These are phyloP conservation scores for Xylariaceae sp. DNA, from an alignment of 2,329 filamentous ascomycete species.

Conservation along the genomic window DNA sequence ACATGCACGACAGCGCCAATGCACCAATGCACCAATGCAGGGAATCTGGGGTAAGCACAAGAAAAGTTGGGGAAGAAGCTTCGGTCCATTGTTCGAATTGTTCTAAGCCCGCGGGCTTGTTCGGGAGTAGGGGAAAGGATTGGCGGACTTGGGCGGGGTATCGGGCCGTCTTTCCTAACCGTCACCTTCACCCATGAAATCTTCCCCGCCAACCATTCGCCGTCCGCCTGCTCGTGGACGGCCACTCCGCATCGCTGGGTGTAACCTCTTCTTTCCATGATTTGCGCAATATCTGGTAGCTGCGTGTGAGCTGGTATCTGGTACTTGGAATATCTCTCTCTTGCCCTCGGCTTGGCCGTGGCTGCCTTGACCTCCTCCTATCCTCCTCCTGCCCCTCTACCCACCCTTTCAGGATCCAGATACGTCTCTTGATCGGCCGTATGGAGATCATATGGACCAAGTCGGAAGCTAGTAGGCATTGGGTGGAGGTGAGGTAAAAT, in stretches of 20 bases:
- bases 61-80: slow-evolving; percentile 15
- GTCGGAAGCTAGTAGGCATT: slow-evolving; percentile 2
- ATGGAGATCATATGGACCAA: not conserved
- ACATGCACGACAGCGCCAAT: not conserved
- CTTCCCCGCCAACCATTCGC: slow-evolving; percentile 27
- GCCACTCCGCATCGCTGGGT: slow-evolving; percentile 7
- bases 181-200: slow-evolving; percentile 24
- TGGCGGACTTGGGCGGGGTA: slow-evolving; percentile 17
- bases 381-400: not conserved
- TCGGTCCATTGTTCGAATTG: slow-evolving; percentile 1
- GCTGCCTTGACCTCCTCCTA: slow-evolving; percentile 11
- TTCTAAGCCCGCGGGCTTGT: slow-evolving; percentile 6
- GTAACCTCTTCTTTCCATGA: too few species aligned
- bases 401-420: not conserved
- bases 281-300: too few species aligned
- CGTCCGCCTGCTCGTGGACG: slow-evolving; percentile 21
- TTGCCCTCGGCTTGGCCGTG: slow-evolving; percentile 10
- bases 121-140: slow-evolving; percentile 10
- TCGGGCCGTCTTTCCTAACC: slow-evolving; percentile 25
- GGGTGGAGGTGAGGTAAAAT: not conserved
- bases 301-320: too few species aligned
- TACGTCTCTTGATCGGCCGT: slow-evolving; percentile 3
- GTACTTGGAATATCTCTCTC: slow-evolving; percentile 9
- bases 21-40: not conserved
- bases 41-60: slow-evolving; percentile 11